Conservation (phyloP, 2,329 filamentous ascomycete species). For the Botrytis aclada region DNA sequence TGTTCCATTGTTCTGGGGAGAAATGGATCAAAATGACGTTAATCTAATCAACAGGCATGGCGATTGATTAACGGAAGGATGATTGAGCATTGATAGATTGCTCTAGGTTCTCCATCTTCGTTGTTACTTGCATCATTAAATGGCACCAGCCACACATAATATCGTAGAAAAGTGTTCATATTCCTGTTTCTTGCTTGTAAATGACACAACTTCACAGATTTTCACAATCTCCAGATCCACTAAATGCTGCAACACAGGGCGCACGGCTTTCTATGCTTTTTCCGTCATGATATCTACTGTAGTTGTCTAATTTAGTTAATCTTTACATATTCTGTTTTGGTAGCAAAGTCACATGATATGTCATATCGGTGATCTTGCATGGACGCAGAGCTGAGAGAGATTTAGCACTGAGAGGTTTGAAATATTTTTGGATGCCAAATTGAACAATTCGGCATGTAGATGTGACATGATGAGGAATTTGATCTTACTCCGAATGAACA, state of each 20-base stretch:
- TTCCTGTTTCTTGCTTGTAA: constrained; percentile 1
- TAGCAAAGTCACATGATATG: neutral
- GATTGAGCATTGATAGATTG: neutral
- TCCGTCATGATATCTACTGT: neutral
- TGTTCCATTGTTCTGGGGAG: neutral
- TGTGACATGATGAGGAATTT: neutral
- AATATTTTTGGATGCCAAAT: neutral
- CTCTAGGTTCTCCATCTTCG: neutral
- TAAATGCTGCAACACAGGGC: neutral
- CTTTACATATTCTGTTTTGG: neutral
- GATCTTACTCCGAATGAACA: neutral
- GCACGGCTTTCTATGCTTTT: neutral
- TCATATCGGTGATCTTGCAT: neutral
- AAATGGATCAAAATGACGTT: neutral
- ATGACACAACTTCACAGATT: constrained; percentile 1
- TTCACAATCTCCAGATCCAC: neutral
- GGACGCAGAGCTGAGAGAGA: neutral
- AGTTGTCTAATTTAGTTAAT: neutral
- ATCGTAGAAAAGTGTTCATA: constrained; percentile 1
- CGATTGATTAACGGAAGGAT: neutral
- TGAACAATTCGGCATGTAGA: neutral
- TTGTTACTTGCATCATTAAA: neutral
- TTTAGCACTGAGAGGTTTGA: neutral
- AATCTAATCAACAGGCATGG: neutral
- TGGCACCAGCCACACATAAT: neutral